These are phyloP conservation scores for Luzula sylvatica DNA, from an alignment of 176 grass and related monocot genomes.

Conservation along the genomic window DNA sequence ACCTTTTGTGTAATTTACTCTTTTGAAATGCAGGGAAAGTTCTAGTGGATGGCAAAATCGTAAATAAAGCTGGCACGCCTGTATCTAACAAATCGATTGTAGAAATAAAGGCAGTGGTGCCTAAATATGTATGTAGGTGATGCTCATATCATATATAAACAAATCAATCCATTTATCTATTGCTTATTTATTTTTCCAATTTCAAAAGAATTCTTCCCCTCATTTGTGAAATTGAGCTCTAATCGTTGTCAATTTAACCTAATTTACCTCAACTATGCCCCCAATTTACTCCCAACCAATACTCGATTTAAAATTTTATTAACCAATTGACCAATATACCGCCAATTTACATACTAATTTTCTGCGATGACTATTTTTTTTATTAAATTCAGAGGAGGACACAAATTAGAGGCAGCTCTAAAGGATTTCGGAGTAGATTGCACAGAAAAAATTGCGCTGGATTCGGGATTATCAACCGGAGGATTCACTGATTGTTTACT, in stretches of 20 bases:
- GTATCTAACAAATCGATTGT: constrained; percentile 83
- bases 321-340: background rate
- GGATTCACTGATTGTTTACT: constrained; percentile 95
- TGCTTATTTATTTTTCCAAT: background rate
- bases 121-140: constrained; percentile 99
- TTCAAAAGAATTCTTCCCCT: background rate
- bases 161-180: constrained; percentile 13
- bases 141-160: constrained; percentile 34
- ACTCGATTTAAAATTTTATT: too few species aligned
- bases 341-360: background rate
- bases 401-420: constrained; percentile 96
- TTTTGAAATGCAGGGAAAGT: constrained; percentile 55
- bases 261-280: too few species aligned
- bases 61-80: constrained; percentile 85
- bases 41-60: constrained; percentile 77
- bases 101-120: constrained; percentile 84
- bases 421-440: constrained; percentile 70
- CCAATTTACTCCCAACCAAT: too few species aligned
- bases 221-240: too few species aligned
- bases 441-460: constrained; percentile 78
- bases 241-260: too few species aligned
- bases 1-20: background rate
- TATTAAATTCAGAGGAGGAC: constrained; percentile 59
- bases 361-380: constrained; percentile 4
- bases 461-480: constrained; percentile 95